phyloP scores from a whole-genome alignment of 2,329 filamentous ascomycete genomes.

The Arthroderma uncinatum region DNA sequence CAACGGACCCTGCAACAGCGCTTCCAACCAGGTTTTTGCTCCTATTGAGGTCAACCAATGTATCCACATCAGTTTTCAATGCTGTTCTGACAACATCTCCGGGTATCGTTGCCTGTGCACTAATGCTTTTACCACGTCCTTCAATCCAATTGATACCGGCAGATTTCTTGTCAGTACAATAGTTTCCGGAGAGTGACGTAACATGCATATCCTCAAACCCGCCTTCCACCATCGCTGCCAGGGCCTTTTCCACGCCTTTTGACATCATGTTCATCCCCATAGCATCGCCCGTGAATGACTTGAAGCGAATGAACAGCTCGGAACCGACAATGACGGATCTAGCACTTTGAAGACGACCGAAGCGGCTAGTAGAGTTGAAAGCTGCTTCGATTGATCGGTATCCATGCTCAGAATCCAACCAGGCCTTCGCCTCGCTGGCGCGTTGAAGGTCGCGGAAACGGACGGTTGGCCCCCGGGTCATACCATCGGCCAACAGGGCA shows the following conservation, averaged over 20 bases:
- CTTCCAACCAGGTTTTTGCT: constrained; percentile 93
- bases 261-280: constrained; percentile 99
- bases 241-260: constrained; percentile 91
- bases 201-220: constrained; percentile 95
- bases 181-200: constrained; percentile 90
- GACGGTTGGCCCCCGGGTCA: constrained; percentile 94
- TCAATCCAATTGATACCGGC: constrained; percentile 99
- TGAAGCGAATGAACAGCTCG: constrained; percentile 93
- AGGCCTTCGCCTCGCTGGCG: constrained; percentile 85
- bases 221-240: constrained; percentile 75
- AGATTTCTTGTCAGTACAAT: constrained; percentile 96
- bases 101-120: constrained; percentile 93
- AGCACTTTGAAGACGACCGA: constrained; percentile 76
- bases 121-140: constrained; percentile 88
- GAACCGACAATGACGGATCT: constrained; percentile 90
- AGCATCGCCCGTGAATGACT: constrained; percentile 93
- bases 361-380: constrained; percentile 93
- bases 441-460: constrained; percentile 79
- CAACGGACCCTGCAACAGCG: constrained; percentile 82
- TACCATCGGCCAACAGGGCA: constrained; percentile 87
- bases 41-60: constrained; percentile 83
- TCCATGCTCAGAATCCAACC: constrained; percentile 85
- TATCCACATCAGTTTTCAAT: constrained; percentile 84
- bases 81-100: constrained; percentile 73
- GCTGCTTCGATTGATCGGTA: constrained; percentile 73